Evolutionary conservation across 2,329 filamentous ascomycete genomes (phyloP).

Genomic region (Epichloe uncinata): DNA sequence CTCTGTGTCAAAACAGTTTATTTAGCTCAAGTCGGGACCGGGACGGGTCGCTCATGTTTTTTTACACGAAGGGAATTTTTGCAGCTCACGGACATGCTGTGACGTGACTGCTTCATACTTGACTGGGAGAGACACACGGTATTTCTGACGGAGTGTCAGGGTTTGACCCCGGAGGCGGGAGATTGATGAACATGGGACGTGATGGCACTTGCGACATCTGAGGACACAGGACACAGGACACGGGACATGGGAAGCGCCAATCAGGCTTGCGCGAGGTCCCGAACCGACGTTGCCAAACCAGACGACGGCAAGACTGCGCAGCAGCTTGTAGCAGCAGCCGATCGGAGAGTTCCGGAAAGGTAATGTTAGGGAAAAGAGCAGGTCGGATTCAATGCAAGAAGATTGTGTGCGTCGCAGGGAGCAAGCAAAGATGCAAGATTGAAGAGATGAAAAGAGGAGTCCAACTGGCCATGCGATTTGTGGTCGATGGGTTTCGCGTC

Average conservation of each 20-base stretch:
- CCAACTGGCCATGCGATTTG: not conserved
- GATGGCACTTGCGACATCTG: conserved; percentile 27
- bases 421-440: not conserved
- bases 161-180: conserved; percentile 70
- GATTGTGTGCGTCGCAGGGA: not conserved
- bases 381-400: not conserved
- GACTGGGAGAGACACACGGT: conserved; percentile 46
- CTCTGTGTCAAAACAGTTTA: conserved; percentile 19
- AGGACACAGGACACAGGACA: not conserved
- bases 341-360: no score
- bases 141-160: conserved; percentile 80
- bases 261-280: not conserved
- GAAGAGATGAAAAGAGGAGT: not conserved
- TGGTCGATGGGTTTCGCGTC: not conserved
- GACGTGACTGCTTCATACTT: not conserved
- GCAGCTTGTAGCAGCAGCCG: not conserved
- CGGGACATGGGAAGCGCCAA: not conserved
- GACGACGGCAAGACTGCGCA: not conserved
- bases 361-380: not conserved
- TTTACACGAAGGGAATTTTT: no score
- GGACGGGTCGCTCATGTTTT: not conserved
- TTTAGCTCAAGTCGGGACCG: not conserved
- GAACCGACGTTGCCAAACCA: no score
- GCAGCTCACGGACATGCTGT: not conserved
- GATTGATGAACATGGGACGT: conserved; percentile 62